A percentile compares a stretch with the other conserved stretches of the same genome.
Conservation (phyloP, 2,329 filamentous ascomycete species). For the Neurospora sp. region DNA sequence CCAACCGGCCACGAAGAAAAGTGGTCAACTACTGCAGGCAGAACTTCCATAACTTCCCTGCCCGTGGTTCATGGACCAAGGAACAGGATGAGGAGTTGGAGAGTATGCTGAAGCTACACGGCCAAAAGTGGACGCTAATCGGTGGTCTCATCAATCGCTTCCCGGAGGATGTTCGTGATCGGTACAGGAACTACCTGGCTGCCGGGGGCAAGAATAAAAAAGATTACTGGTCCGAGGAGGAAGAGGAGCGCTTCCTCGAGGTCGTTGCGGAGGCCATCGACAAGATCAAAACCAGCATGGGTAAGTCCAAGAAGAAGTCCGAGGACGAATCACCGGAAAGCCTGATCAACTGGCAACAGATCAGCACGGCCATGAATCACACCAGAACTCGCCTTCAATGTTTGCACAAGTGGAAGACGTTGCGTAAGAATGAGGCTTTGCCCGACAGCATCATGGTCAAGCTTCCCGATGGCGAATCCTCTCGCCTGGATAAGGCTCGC, state of each 20-base stretch:
- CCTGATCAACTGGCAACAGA: slow-evolving; percentile 54
- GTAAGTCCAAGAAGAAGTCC: slow-evolving; percentile 18
- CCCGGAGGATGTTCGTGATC: slow-evolving; percentile 56
- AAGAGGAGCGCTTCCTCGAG: slow-evolving; percentile 43
- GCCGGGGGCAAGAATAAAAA: slow-evolving; percentile 42
- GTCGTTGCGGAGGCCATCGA: slow-evolving; percentile 44
- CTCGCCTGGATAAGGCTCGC: slow-evolving; percentile 33
- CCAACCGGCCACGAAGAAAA: slow-evolving; percentile 40
- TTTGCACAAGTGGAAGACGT: slow-evolving; percentile 52
- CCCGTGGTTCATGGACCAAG: slow-evolving; percentile 46
- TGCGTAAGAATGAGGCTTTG: slow-evolving; percentile 24
- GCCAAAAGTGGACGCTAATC: slow-evolving; percentile 52
- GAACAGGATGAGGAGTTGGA: slow-evolving; percentile 48
- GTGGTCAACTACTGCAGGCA: slow-evolving; percentile 48
- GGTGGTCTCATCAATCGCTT: slow-evolving; percentile 52
- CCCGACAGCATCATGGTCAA: slow-evolving; percentile 9
- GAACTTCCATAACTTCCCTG: slow-evolving; percentile 55
- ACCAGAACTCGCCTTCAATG: slow-evolving; percentile 59
- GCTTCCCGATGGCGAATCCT: slow-evolving; percentile 23
- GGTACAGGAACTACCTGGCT: slow-evolving; percentile 58
- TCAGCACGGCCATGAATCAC: slow-evolving; percentile 51
- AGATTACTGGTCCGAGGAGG: slow-evolving; percentile 49
- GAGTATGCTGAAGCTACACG: slow-evolving; percentile 34
- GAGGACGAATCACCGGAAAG: slow-evolving; percentile 35
- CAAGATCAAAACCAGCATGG: slow-evolving; percentile 31